Conservation (phyloP, 768 basidiomycete species). For the Asterophora parasitica region DNA sequence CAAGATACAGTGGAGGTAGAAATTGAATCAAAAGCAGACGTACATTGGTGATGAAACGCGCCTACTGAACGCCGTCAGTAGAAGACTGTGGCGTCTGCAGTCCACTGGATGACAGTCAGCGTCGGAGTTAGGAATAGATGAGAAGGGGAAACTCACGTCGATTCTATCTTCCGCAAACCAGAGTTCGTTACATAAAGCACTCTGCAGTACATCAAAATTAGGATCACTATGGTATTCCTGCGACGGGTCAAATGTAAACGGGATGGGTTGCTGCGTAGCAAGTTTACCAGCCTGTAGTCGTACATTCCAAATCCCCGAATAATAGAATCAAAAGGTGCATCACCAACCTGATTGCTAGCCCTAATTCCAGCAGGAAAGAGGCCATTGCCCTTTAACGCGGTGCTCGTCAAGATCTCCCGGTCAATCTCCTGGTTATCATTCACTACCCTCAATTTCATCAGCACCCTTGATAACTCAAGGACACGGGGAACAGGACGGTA, state of each 20-base stretch:
- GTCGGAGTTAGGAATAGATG: background rate
- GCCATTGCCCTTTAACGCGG: no score
- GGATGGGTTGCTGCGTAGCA: conserved; percentile 19
- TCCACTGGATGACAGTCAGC: conserved; percentile 22
- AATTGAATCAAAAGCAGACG: background rate
- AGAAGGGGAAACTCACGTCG: conserved; percentile 21
- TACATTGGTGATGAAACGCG: conserved; percentile 27
- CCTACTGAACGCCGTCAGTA: conserved; percentile 28
- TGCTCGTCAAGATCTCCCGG: no score
- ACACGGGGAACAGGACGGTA: conserved; percentile 24
- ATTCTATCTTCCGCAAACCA: conserved; percentile 27
- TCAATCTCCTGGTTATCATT: no score
- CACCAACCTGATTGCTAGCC: no score
- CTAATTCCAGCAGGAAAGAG: no score
- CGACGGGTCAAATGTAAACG: conserved; percentile 29
- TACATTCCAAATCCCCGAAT: no score
- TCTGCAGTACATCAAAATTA: no score
- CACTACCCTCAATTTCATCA: no score
- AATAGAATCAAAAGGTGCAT: no score
- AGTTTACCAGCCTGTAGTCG: conserved; percentile 18
- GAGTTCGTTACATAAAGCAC: no score
- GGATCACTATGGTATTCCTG: conserved; percentile 31
- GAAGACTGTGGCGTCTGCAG: conserved; percentile 25
- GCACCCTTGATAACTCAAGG: no score
- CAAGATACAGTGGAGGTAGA: background rate